phyloP scores from a whole-genome alignment of 2,329 filamentous ascomycete species.

The Gyromitra esculenta region DNA sequence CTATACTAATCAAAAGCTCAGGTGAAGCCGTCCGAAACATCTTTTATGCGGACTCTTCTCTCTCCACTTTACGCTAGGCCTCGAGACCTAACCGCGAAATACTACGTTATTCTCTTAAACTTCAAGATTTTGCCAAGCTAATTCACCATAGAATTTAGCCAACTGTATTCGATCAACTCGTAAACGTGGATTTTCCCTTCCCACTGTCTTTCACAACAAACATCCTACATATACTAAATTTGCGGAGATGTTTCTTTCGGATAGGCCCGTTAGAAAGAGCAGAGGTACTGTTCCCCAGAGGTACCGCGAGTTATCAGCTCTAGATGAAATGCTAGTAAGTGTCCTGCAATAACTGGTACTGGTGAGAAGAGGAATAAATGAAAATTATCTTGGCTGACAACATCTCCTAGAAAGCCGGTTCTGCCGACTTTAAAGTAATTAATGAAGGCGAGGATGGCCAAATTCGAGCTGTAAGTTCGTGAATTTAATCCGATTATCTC shows the following conservation, averaged over 20 bases:
- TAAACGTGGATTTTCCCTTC: too few relatives aligned
- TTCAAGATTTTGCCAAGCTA: background rate
- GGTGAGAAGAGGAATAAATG: background rate
- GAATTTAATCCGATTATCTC: background rate
- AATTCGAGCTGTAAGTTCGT: background rate
- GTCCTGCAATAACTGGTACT: too few relatives aligned
- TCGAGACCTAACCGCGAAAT: too few relatives aligned
- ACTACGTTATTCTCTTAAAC: background rate
- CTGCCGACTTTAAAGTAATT: conserved; percentile 5
- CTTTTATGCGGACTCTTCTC: background rate
- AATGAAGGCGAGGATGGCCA: background rate
- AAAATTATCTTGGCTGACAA: background rate
- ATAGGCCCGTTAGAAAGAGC: background rate
- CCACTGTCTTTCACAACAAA: background rate
- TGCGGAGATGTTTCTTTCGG: background rate
- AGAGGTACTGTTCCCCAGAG: conserved; percentile 2
- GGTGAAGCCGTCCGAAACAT: conserved; percentile 2
- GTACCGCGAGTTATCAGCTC: background rate
- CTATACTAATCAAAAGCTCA: background rate
- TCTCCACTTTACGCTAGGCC: background rate
- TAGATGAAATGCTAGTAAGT: conserved; percentile 11
- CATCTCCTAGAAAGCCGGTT: conserved; percentile 15
- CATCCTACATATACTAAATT: background rate
- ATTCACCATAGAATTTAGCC: background rate
- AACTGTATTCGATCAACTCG: too few relatives aligned